Percentiles rank a stretch among this genome's conserved stretches.
These are phyloP conservation scores for Chytriomyces confervae DNA, from an alignment of 192 early-diverging fungal species.

Conservation along the genomic window DNA sequence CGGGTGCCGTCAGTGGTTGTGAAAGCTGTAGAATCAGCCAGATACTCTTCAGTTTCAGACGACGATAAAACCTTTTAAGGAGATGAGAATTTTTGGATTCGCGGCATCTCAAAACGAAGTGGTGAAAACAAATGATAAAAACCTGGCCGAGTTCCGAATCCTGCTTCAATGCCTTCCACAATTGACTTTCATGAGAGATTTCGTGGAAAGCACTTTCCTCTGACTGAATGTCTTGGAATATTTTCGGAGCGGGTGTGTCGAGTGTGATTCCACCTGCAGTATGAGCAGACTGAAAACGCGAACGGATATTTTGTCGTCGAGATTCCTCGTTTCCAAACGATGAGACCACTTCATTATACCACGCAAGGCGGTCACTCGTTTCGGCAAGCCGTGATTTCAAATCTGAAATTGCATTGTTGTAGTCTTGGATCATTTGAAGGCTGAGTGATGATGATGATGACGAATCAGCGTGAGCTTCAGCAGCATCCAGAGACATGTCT, in stretches of 20 bases:
- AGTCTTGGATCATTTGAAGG: constrained; percentile 40
- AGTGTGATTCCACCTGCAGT: too few relatives aligned
- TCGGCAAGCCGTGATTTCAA: constrained; percentile 47
- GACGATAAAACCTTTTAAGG: too few relatives aligned
- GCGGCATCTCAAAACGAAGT: too few relatives aligned
- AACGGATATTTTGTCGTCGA: constrained; percentile 9
- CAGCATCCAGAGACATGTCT: not conserved
- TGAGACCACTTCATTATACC: constrained; percentile 56
- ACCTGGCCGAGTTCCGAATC: too few relatives aligned
- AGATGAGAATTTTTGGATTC: too few relatives aligned
- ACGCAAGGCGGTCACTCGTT: constrained; percentile 52
- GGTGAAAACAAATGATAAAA: too few relatives aligned
- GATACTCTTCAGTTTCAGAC: too few relatives aligned
- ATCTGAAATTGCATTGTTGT: constrained; percentile 48
- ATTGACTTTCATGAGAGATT: constrained; percentile 36
- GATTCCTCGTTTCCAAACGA: constrained; percentile 30
- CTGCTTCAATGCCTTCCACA: constrained; percentile 33
- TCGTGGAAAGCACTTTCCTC: constrained; percentile 11
- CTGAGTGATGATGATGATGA: too few relatives aligned
- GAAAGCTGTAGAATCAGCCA: too few relatives aligned
- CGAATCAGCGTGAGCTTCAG: too few relatives aligned
- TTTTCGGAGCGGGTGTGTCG: too few relatives aligned
- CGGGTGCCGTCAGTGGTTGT: not conserved
- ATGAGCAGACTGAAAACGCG: not conserved
- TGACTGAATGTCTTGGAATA: too few relatives aligned